Evolutionary conservation across 2,329 filamentous ascomycete species (phyloP), one percentile per base, ranked within the genome.

Genomic region (Aureobasidium sp.): DNA sequence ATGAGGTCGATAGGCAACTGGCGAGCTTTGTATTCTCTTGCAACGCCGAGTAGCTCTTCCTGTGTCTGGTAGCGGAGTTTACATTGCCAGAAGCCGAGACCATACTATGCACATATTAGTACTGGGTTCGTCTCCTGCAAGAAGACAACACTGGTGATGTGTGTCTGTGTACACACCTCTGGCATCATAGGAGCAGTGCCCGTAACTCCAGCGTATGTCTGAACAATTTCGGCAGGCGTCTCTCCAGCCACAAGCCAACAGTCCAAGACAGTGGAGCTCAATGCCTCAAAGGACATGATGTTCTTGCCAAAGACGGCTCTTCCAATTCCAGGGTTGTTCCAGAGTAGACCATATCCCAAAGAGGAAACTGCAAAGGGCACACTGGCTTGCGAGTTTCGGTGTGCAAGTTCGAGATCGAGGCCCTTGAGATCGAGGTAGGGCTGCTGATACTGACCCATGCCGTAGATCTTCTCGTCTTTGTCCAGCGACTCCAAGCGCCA

Each of bases 371-470:
- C 79, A 69, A 87, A 88, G 0, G 85, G 85, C 0, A 88, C 80
- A 55, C 80, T 85, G 4, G 85, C 85, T 70, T 88, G 85, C 0
- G 84, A 87, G 68, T 88, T 88, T 1, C 85, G 79, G 41, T 88
- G 85, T 0, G 85, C 84, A 2, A 88, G 78, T 68, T 88, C 85
- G 1, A 87, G 70, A 62, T 87, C 84, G 0, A 76, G 69, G 0
- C 85, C 85, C 66, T 87, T 87, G 53, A 87, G 75, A 68, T 87
- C 78, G n/a, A 88, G 74, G 57, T 76, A 79, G 0, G 83, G 81
- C 66, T 88, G 84, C 67, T 88, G 85, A 64, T 88, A 87, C 71
- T 88, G 85, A 0, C 85, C 85, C 84, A 87, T 87, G 22, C 85
- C 85, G 67, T 79, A 88, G n/a, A 88, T 81, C 68, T 81, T 83